Evolutionary conservation across 768 basidiomycete genomes (phyloP), one percentile per base, ranked within the genome.

Genomic region (Coprinopsis sp.): DNA sequence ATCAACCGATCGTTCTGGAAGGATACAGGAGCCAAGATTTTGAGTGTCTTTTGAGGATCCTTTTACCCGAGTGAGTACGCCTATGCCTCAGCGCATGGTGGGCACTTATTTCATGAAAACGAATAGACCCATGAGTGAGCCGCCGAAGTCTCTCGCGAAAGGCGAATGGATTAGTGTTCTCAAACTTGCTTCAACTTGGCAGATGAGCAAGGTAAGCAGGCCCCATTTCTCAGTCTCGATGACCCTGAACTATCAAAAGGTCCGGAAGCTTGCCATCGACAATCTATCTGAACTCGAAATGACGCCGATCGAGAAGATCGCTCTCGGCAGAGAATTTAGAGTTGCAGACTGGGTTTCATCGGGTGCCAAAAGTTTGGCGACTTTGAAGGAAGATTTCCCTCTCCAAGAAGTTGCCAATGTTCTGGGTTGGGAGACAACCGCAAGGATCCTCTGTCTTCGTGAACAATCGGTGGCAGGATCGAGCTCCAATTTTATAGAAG

Each of bases 21-120:
- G 41, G 41, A 1, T 43, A 43, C 41, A 29, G 13, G 28, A 30
- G n/a, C 3, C 28, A n/a, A 30, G 41, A 43, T 7, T 43, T 43
- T 7, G 27, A 19, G 16, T 27, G 28, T 6, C 18, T 43, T 27
- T 6, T 43, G 19, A 29, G 19, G 41, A n/a, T n/a, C n/a, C n/a
- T n/a, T n/a, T n/a, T n/a, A n/a, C n/a, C n/a, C n/a, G n/a, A n/a
- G n/a, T n/a, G n/a, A n/a, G n/a, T n/a, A n/a, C n/a, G n/a, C n/a
- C n/a, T n/a, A n/a, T n/a, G n/a, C n/a, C n/a, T n/a, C n/a, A n/a
- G n/a, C n/a, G n/a, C n/a, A n/a, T n/a, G n/a, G n/a, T n/a, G n/a
- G n/a, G n/a, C n/a, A n/a, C n/a, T n/a, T n/a, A n/a, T n/a, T n/a
- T n/a, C n/a, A n/a, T n/a, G n/a, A n/a, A n/a, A n/a, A n/a, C n/a